Evolutionary conservation across 2,329 filamentous ascomycete genomes (phyloP).

Genomic region (Fusarium papillatum): DNA sequence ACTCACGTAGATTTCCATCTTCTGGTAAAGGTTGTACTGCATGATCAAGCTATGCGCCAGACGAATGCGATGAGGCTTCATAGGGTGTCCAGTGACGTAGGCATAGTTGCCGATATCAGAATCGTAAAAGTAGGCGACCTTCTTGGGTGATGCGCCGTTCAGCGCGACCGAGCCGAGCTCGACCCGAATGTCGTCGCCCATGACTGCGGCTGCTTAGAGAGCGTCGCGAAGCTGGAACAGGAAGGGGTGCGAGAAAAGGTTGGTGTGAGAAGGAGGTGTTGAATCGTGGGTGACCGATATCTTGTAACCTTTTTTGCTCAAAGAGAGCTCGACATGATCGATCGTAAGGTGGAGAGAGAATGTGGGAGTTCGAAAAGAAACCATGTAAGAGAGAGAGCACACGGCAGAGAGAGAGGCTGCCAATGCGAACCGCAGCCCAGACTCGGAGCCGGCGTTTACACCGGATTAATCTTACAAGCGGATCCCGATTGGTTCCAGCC

Average conservation of each 20-base stretch:
- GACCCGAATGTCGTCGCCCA: constrained; percentile 55
- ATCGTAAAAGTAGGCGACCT: constrained; percentile 98
- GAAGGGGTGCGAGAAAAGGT: constrained; percentile 15
- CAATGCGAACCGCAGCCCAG: constrained; percentile 36
- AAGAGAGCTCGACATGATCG: constrained; percentile 40
- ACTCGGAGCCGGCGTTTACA: constrained; percentile 27
- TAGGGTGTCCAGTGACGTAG: constrained; percentile 96
- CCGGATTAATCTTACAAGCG: constrained; percentile 44
- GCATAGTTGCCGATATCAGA: constrained; percentile 99
- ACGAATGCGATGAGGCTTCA: constrained; percentile 98
- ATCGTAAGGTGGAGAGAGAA: constrained; percentile 15
- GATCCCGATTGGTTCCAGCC: constrained; percentile 13
- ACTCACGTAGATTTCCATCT: constrained; percentile 95
- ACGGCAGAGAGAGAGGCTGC: constrained; percentile 33
- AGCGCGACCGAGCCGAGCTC: constrained; percentile 62
- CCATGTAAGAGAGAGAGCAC: constrained; percentile 40
- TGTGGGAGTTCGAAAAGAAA: constrained; percentile 32
- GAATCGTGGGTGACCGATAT: background rate
- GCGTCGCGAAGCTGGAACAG: constrained; percentile 30
- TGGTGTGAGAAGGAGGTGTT: background rate
- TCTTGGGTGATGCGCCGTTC: constrained; percentile 71
- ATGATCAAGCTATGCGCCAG: constrained; percentile 96
- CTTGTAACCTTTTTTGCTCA: constrained; percentile 31
- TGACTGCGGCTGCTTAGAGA: constrained; percentile 39
- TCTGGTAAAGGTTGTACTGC: constrained; percentile 95